Percentiles rank a stretch among this genome's conserved stretches.
These are phyloP conservation scores for Trichosanthes truncata DNA, from an alignment of 306 rosid species.

Conservation along the genomic window DNA sequence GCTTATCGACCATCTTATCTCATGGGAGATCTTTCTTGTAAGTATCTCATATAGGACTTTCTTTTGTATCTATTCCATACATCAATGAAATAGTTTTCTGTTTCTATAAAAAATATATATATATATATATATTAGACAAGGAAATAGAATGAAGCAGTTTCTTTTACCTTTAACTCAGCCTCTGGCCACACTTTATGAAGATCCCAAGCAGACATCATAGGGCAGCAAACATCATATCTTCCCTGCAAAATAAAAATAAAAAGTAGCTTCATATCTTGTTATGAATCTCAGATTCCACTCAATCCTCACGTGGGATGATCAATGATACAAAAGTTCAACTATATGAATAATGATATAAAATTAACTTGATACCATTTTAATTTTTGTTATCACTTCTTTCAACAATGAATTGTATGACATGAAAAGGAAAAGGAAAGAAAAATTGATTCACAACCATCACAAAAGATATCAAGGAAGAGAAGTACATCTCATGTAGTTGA, in stretches of 20 bases:
- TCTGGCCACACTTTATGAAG: slow-evolving; percentile 98
- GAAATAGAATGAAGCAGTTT: neutral
- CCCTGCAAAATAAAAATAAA: slow-evolving; percentile 42
- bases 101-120: no score
- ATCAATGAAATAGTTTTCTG: no score
- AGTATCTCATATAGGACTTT: no score
- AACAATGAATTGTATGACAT: neutral
- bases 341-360: neutral
- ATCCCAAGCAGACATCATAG: slow-evolving; percentile 99
- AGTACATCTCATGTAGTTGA: neutral
- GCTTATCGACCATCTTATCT: no score
- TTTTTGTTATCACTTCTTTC: neutral
- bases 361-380: neutral
- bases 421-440: neutral
- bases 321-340: neutral
- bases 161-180: slow-evolving; percentile 65
- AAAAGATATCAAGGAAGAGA: neutral
- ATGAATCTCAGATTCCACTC: slow-evolving; percentile 2
- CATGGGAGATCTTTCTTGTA: no score
- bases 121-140: neutral
- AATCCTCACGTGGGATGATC: neutral
- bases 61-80: no score
- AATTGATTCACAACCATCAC: neutral
- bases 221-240: slow-evolving; percentile 89
- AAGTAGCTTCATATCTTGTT: neutral